Evolutionary conservation across 331 rosid species (phyloP).

Genomic region (Pyracantha coccinea): DNA sequence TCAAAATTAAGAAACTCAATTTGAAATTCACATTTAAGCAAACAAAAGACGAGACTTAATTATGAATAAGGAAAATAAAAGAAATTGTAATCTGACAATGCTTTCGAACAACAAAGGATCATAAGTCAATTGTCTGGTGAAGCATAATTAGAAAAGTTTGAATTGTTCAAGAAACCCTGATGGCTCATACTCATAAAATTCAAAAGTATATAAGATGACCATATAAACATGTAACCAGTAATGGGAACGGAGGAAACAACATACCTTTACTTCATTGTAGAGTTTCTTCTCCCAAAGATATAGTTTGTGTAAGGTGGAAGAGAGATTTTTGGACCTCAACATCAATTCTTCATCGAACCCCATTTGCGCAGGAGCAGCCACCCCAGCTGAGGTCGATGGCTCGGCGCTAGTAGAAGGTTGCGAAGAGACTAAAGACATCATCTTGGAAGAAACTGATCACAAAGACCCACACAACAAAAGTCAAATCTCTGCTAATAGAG

Average conservation of each 20-base stretch:
- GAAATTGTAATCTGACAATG: neutral
- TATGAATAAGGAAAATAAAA: neutral
- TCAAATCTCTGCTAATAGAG: constrained; percentile 9
- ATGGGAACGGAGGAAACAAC: neutral
- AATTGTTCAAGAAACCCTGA: constrained; percentile 1
- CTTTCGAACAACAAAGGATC: neutral
- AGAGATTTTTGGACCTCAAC: constrained; percentile 53
- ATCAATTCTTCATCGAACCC: constrained; percentile 40
- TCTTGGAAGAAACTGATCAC: constrained; percentile 65
- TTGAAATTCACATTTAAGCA: neutral
- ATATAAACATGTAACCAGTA: neutral
- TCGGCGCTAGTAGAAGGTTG: constrained; percentile 55
- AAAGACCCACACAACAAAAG: constrained; percentile 5
- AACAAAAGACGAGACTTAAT: neutral
- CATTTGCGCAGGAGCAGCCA: constrained; percentile 26
- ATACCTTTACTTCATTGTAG: constrained; percentile 81
- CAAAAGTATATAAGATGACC: neutral
- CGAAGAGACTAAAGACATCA: constrained; percentile 33
- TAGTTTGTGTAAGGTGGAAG: constrained; percentile 78
- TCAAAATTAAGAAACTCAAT: neutral
- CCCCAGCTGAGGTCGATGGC: constrained; percentile 33
- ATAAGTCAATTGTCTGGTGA: neutral
- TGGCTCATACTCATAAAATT: neutral
- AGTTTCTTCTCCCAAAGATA: constrained; percentile 99
- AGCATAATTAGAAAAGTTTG: neutral